Evolutionary conservation across 441 rosid species (phyloP).

Genomic region (Populus hybrid): DNA sequence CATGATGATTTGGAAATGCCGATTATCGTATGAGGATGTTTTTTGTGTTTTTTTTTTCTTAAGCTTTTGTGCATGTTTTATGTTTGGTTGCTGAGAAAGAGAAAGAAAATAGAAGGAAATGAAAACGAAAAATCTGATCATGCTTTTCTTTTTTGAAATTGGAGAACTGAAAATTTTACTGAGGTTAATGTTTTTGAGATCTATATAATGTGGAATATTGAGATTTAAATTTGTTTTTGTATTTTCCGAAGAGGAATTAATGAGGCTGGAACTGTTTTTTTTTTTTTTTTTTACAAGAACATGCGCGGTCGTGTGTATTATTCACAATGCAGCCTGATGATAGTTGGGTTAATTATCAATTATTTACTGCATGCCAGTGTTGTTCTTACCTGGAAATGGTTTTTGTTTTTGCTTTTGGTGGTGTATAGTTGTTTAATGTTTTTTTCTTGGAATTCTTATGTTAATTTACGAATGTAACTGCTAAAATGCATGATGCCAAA

Average conservation of each 20-base stretch:
- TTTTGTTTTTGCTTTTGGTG: background rate
- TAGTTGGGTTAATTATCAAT: background rate
- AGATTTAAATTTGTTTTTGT: background rate
- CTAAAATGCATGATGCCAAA: background rate
- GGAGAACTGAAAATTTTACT: background rate
- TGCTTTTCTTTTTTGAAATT: background rate
- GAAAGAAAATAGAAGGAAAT: background rate
- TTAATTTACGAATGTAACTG: background rate
- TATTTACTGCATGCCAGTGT: background rate
- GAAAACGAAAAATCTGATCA: background rate
- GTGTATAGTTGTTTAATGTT: background rate
- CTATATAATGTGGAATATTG: background rate
- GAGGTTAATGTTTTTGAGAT: too few relatives aligned
- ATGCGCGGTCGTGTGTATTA: background rate
- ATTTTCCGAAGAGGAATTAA: too few relatives aligned
- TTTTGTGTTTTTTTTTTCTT: background rate
- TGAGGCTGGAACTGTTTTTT: background rate
- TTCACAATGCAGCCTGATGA: background rate
- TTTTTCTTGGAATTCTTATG: background rate
- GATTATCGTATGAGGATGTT: background rate
- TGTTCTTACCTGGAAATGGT: background rate
- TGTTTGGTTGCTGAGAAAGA: slow-evolving; percentile 11
- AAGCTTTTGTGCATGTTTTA: background rate
- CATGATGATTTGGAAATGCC: slow-evolving; percentile 17
- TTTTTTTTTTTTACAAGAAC: background rate